Evolutionary conservation across 2,329 filamentous ascomycete genomes (phyloP), one percentile per base, ranked within the genome.

Genomic region (Pezicula neosporulosa): DNA sequence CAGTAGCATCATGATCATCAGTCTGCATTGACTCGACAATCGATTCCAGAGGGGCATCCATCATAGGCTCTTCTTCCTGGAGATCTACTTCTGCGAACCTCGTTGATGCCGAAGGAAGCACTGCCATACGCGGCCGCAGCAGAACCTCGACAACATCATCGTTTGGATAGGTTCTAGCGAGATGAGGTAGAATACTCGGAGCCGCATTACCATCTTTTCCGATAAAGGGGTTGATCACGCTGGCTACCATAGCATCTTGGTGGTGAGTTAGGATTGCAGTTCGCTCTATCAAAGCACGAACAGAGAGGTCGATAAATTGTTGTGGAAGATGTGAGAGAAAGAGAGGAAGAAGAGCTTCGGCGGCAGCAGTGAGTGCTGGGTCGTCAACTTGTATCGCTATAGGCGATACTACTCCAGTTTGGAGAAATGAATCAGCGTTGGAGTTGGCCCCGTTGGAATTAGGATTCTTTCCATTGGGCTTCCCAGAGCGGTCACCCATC

Each of bases 111-210:
- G 57, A 48, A 65, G 60, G 52, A 59, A 70, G 53, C 50, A 76
- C 64, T 2, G 77, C 76, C 74, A 80, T 75, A 41, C 77, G 70
- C 12, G 77, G 77, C 48, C 75, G 68, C 19, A 80, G 74, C 50
- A 97, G 67, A 9, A 87, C 78, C 68, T 97, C 92, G 1, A 94
- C 81, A 15, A 78, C 80, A 51, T 81, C 74, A 46, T 86, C 80
- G 10, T 77, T 67, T 0, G 83, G 76, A 61, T 84, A 89, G 47
- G 81, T 78, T 49, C 84, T 79, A 7, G 83, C 81, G 24, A 97
- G 72, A 61, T 96, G 88, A 0, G 93, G 92, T 44, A 96, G 70
- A 44, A 96, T 86, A 66, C 86, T 94, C 27, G 87, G 77, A 54
- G 84, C 81, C 47, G 82, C 79, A 56, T 82, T 75, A 39, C 85